phyloP scores from a whole-genome alignment of 257 asterid species.

The Mitragyna speciosa region DNA sequence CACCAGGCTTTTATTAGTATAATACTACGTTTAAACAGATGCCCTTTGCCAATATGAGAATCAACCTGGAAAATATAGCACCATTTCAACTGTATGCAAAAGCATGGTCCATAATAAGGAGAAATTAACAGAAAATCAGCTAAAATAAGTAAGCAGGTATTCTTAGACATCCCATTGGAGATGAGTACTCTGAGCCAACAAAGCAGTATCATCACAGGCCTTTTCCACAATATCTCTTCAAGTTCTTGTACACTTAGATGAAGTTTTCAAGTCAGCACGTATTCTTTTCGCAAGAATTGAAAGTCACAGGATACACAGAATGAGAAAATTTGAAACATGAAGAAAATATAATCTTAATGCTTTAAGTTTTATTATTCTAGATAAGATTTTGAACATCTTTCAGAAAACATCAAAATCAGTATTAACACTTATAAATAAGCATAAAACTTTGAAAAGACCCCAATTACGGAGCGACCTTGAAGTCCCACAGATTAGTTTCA shows the following conservation, averaged over 20 bases:
- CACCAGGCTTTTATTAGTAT: slow-evolving; percentile 94
- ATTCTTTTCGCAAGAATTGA: not conserved
- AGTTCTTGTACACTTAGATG: not conserved
- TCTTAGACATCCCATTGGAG: not conserved
- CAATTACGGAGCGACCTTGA: too few relatives aligned
- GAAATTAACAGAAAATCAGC: not conserved
- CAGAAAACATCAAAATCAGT: too few relatives aligned
- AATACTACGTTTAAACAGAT: slow-evolving; percentile 83
- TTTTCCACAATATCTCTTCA: not conserved
- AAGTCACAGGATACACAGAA: not conserved
- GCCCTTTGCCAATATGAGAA: slow-evolving; percentile 68
- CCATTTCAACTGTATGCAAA: not conserved
- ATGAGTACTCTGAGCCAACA: not conserved
- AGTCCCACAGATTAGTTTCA: too few relatives aligned
- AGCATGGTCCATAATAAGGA: not conserved
- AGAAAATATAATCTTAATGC: too few relatives aligned
- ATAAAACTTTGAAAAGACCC: too few relatives aligned
- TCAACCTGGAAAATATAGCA: slow-evolving; percentile 60
- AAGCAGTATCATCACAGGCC: not conserved
- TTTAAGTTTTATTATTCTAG: too few relatives aligned
- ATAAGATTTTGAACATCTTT: too few relatives aligned
- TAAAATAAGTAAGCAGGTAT: not conserved
- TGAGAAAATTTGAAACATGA: not conserved
- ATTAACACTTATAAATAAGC: too few relatives aligned
- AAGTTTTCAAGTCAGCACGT: not conserved